Conservation (phyloP, 2,329 filamentous ascomycete genomes). For the Hysterium pulicare region DNA sequence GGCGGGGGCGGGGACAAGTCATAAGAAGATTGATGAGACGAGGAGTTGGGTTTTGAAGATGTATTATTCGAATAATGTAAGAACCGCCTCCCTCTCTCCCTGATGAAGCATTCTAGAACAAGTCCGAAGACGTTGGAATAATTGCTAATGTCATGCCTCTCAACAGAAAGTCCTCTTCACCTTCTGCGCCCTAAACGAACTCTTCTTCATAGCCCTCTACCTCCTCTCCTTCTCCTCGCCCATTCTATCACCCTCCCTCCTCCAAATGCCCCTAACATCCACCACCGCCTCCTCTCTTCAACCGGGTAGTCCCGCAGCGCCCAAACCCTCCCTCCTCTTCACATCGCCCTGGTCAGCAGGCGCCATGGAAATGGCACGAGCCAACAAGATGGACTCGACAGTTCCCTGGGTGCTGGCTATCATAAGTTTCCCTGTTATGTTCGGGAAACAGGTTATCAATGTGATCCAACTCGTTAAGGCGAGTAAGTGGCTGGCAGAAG, state of each 20-base stretch:
- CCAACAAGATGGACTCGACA: conserved; percentile 70
- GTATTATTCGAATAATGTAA: conserved; percentile 96
- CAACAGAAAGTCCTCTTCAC: conserved; percentile 80
- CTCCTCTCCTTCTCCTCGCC: conserved; percentile 95
- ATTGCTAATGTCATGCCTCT: conserved; percentile 2
- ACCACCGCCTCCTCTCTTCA: conserved; percentile 49
- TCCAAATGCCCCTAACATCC: conserved; percentile 50
- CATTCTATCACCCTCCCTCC: conserved; percentile 79
- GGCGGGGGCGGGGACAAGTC: conserved; percentile 73
- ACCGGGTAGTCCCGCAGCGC: conserved; percentile 67
- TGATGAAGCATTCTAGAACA: not conserved
- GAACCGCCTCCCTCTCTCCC: conserved; percentile 23
- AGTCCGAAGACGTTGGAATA: conserved; percentile 21
- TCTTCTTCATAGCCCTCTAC: conserved; percentile 98
- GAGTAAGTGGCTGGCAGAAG: conserved; percentile 86
- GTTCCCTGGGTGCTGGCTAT: conserved; percentile 77
- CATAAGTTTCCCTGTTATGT: conserved; percentile 82
- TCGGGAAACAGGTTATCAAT: conserved; percentile 89
- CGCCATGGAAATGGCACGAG: conserved; percentile 80
- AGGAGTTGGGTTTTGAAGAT: conserved; percentile 86
- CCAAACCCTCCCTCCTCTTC: conserved; percentile 70
- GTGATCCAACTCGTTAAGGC: conserved; percentile 92
- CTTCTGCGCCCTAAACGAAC: conserved; percentile 86
- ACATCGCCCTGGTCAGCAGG: conserved; percentile 87
- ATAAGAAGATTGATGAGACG: conserved; percentile 90